A percentile compares a stretch with the other conserved stretches of the same genome.
These are phyloP conservation scores for Friedmanniomyces simplex DNA, from an alignment of 495 filamentous ascomycete species.

Conservation along the genomic window DNA sequence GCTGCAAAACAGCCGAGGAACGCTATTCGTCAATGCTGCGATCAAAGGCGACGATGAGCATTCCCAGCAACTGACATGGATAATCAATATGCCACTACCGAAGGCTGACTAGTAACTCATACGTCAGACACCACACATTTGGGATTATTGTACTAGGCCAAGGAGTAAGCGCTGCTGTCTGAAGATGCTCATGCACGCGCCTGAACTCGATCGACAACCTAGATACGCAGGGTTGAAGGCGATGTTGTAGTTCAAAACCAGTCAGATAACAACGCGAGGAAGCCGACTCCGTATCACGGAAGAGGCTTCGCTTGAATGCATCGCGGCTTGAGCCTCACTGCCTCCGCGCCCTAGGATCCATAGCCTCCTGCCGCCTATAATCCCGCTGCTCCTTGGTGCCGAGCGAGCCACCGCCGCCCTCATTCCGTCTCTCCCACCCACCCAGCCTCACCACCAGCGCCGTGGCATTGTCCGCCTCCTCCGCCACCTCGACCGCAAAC, in stretches of 20 bases:
- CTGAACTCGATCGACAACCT: no score
- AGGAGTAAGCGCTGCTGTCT: no score
- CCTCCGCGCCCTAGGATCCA: slow-evolving; percentile 67
- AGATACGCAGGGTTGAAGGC: no score
- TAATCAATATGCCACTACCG: slow-evolving; percentile 5
- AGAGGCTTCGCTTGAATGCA: no score
- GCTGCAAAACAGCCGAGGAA: slow-evolving; percentile 45
- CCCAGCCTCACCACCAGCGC: slow-evolving; percentile 82
- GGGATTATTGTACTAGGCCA: no score
- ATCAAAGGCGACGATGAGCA: slow-evolving; percentile 37
- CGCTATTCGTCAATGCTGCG: slow-evolving; percentile 64
- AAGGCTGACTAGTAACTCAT: background rate
- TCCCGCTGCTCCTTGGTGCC: slow-evolving; percentile 85
- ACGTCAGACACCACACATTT: no score
- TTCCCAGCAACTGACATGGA: slow-evolving; percentile 7
- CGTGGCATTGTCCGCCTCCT: slow-evolving; percentile 80
- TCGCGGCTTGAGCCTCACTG: no score
- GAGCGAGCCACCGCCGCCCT: slow-evolving; percentile 79
- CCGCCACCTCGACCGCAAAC: slow-evolving; percentile 76
- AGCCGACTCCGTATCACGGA: no score
- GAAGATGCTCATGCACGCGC: no score
- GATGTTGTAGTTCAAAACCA: no score
- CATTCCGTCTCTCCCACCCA: slow-evolving; percentile 84
- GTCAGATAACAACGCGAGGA: no score
- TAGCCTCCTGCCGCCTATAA: slow-evolving; percentile 71